Evolutionary conservation across 1,284 basidiomycete species (phyloP).

Genomic region (Fomitiporia mediterranea): DNA sequence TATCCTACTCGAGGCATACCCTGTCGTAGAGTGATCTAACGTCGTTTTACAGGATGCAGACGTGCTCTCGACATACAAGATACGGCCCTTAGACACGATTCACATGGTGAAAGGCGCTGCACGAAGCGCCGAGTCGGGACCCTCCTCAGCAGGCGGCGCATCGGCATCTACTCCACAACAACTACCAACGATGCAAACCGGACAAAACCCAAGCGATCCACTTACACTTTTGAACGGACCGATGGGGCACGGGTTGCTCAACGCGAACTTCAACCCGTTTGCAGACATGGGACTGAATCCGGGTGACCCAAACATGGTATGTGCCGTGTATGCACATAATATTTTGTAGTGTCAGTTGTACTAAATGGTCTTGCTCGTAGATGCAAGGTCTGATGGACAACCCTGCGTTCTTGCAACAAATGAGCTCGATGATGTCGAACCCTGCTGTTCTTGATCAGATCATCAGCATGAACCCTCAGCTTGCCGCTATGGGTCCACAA

Average conservation of each 20-base stretch:
- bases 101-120: conserved; percentile 91
- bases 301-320: conserved; percentile 86
- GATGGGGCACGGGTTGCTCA: conserved; percentile 57
- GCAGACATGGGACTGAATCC: conserved; percentile 80
- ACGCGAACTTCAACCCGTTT: conserved; percentile 86
- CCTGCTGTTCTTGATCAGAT: conserved; percentile 83
- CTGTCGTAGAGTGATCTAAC: not conserved
- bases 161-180: conserved; percentile 40
- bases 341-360: too few relatives aligned
- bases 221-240: conserved; percentile 71
- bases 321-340: too few relatives aligned
- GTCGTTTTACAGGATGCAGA: conserved; percentile 69
- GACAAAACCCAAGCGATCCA: conserved; percentile 77
- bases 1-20: conserved; percentile 26
- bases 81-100: conserved; percentile 80
- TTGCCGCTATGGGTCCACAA: conserved; percentile 75
- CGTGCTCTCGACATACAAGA: conserved; percentile 78
- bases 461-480: conserved; percentile 77
- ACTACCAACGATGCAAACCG: conserved; percentile 76
- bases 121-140: conserved; percentile 38
- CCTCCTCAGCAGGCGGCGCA: conserved; percentile 29
- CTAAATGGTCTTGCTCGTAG: conserved; percentile 36
- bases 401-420: conserved; percentile 75
- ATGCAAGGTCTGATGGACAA: conserved; percentile 81
- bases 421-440: conserved; percentile 71